Base-by-base conservation (phyloP, 176 grass and related monocot species). In the Oryza meridionalis region DNA sequence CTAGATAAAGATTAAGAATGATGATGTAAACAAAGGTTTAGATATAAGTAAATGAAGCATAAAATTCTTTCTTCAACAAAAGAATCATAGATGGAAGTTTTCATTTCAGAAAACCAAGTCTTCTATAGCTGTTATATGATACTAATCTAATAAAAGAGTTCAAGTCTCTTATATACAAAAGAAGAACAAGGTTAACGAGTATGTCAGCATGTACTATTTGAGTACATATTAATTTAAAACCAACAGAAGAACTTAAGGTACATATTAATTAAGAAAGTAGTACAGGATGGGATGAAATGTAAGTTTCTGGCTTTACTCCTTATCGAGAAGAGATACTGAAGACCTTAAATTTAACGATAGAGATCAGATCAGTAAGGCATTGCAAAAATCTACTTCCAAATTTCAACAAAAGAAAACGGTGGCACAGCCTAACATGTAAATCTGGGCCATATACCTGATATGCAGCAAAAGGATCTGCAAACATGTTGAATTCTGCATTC, bases 401-500 rank as follows among this genome's bases (percentile, higher is more conserved):
- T 22, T 66, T 40, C 22, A 46, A 75, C 15, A 5, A 76, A 70
- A 55, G 40, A 44, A 82, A 80, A 80, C 32, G 31, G 15, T 40
- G 49, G 10, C 4, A 26, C 2, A 17, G 37, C n/a, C 6, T 59
- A 22, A 12, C 22, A 77, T 49, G 53, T 11, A 70, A 85, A 53
- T 72, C 11, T 17, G 68, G 79, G 1, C 21, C 0, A 9, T 69
- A 32, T 91, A 95, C 95, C 92, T 95, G 95, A 79, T 95, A 98
- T 67, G 92, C 95, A 24, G 95, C 90, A 13, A 98, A 98, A 86
- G 95, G 95, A 84, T 98, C 95, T 22, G 49, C 79, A 73, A 98
- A 98, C 22, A 98, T 88, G 75, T 98, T 98, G 88, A 91, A 98
- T 44, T 98, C 95, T 38, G 90, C 88, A 84, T 93, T 86, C 3